These are phyloP conservation scores for Cyclotella baltica DNA, from an alignment of 108 stramenopile species.

Conservation along the genomic window DNA sequence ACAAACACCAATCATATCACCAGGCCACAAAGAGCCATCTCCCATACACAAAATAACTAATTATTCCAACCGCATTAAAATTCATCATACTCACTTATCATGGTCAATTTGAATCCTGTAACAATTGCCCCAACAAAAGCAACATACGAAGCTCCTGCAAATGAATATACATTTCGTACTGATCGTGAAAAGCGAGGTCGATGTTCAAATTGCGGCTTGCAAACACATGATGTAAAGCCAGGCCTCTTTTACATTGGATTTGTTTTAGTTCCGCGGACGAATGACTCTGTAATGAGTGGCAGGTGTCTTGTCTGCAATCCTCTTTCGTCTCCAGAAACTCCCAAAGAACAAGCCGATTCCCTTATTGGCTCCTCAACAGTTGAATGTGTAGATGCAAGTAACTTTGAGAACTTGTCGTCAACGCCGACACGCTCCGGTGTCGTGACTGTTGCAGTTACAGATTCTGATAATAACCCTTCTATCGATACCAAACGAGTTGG, in stretches of 20 bases:
- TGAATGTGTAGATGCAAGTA: neutral
- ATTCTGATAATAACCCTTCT: too few relatives aligned
- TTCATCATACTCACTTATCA: too few relatives aligned
- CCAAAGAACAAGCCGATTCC: too few relatives aligned
- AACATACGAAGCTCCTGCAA: neutral
- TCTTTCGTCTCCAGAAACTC: neutral
- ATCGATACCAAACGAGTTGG: too few relatives aligned
- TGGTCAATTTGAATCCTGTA: neutral
- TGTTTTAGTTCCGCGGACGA: neutral
- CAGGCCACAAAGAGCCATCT: too few relatives aligned
- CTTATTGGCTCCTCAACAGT: neutral
- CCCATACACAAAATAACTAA: too few relatives aligned
- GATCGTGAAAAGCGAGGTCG: constrained; percentile 4
- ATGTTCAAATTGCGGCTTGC: neutral
- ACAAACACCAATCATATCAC: too few relatives aligned
- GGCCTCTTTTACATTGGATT: neutral
- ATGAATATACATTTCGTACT: neutral
- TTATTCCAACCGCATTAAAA: too few relatives aligned
- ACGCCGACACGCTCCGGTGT: too few relatives aligned
- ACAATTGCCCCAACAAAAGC: neutral
- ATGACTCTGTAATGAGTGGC: neutral
- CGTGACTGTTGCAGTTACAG: too few relatives aligned
- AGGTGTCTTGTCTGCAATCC: constrained; percentile 4
- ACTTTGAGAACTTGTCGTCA: neutral
- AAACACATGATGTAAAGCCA: neutral